Evolutionary conservation across 805 yeast genomes (phyloP).

Genomic region (Yarrowia alimentaria): DNA sequence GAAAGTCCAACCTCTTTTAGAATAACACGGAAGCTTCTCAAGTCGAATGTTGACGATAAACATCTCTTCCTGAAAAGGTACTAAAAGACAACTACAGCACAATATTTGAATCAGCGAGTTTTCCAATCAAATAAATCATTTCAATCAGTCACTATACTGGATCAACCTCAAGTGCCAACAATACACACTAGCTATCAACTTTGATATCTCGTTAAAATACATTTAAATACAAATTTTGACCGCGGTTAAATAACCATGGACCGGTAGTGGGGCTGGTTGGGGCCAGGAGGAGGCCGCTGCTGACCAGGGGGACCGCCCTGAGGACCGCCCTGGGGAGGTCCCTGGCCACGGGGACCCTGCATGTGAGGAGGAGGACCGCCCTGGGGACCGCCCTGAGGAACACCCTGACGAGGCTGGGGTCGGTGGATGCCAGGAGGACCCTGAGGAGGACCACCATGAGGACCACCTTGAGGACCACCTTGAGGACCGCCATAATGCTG

Average conservation of each 20-base stretch:
- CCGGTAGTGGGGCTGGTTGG: slow-evolving; percentile 24
- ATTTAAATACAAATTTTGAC: slow-evolving; percentile 17
- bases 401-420: slow-evolving; percentile 19
- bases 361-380: slow-evolving; percentile 27
- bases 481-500: slow-evolving; percentile 18
- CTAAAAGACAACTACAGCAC: no score
- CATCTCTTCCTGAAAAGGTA: no score
- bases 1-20: no score
- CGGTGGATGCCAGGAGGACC: slow-evolving; percentile 18
- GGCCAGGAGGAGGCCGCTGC: slow-evolving; percentile 24
- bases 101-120: no score
- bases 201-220: slow-evolving; percentile 16
- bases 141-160: no score
- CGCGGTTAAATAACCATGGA: slow-evolving; percentile 27
- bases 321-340: slow-evolving; percentile 22
- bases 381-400: slow-evolving; percentile 16
- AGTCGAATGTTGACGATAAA: no score
- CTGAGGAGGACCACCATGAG: slow-evolving; percentile 10
- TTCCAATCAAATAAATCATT: no score
- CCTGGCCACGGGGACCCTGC: slow-evolving; percentile 26
- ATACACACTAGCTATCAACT: not conserved
- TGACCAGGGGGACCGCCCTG: slow-evolving; percentile 26
- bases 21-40: no score
- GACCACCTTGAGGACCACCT: slow-evolving; percentile 17
- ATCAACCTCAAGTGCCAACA: not conserved